Percentiles rank a stretch among this genome's conserved stretches.
phyloP scores from a whole-genome alignment of 2,329 filamentous ascomycete species.

The Erysiphe pisi region DNA sequence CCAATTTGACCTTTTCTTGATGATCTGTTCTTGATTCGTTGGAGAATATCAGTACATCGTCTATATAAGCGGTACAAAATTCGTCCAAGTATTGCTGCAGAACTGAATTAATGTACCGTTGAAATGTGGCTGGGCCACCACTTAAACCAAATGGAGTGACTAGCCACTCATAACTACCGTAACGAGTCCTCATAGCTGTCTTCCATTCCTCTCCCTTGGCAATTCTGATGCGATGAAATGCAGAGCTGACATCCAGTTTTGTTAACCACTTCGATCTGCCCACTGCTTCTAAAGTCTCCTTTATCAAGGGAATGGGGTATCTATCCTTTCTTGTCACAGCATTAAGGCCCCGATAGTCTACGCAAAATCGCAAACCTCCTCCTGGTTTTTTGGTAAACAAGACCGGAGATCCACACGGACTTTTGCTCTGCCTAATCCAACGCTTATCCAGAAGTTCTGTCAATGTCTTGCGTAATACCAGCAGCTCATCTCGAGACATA shows the following conservation, averaged over 20 bases:
- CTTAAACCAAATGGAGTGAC: slow-evolving; percentile 28
- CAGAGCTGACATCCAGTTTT: slow-evolving; percentile 10
- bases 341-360: slow-evolving; percentile 6
- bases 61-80: slow-evolving; percentile 28
- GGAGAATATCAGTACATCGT: slow-evolving; percentile 29
- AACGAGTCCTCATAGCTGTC: slow-evolving; percentile 27
- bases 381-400: slow-evolving; percentile 13
- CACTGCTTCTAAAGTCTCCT: slow-evolving; percentile 11
- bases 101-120: slow-evolving; percentile 29
- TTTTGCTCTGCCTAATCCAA: slow-evolving; percentile 16
- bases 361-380: slow-evolving; percentile 21
- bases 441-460: neutral
- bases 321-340: neutral
- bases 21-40: slow-evolving; percentile 10
- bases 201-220: slow-evolving; percentile 27
- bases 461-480: neutral
- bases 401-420: neutral
- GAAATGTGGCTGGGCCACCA: slow-evolving; percentile 25
- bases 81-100: slow-evolving; percentile 26
- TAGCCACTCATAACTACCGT: slow-evolving; percentile 26
- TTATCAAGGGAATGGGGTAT: slow-evolving; percentile 26
- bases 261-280: slow-evolving; percentile 24
- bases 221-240: slow-evolving; percentile 26
- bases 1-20: slow-evolving; percentile 26
- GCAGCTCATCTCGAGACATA: slow-evolving; percentile 4